Evolutionary conservation across 2,329 filamentous ascomycete genomes (phyloP).

Genomic region (Acrocalymma vagum): DNA sequence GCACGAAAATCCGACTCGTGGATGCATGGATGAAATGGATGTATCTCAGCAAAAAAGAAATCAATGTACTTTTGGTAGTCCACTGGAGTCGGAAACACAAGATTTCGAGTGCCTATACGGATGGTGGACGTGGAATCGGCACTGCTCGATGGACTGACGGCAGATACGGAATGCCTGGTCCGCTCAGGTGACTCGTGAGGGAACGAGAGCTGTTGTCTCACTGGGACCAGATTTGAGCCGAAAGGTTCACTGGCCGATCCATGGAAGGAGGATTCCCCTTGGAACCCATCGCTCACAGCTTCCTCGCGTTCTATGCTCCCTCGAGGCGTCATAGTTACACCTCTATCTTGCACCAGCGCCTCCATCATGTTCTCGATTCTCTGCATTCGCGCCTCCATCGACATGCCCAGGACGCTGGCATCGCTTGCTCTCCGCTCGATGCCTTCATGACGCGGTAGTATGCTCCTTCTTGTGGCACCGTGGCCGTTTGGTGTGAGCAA

Average conservation of each 20-base stretch:
- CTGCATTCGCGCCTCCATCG: conserved; percentile 45
- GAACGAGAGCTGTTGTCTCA: conserved; percentile 22
- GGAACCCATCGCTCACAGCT: conserved; percentile 20
- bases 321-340: conserved; percentile 28
- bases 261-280: conserved; percentile 27
- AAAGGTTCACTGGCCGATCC: conserved; percentile 32
- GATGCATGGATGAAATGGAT: conserved; percentile 36
- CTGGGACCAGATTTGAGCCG: conserved; percentile 26
- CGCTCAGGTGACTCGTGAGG: conserved; percentile 16
- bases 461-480: conserved; percentile 20
- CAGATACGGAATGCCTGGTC: conserved; percentile 10
- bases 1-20: conserved; percentile 37
- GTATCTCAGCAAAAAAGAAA: conserved; percentile 38
- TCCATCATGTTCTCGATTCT: conserved; percentile 47
- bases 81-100: conserved; percentile 28
- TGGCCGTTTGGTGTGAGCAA: conserved; percentile 19
- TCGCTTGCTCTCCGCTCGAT: conserved; percentile 36
- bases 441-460: conserved; percentile 28
- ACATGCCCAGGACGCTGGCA: conserved; percentile 31
- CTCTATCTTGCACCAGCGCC: conserved; percentile 39
- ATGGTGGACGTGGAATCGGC: conserved; percentile 18
- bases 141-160: conserved; percentile 9
- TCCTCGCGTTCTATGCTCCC: conserved; percentile 39
- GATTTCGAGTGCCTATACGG: conserved; percentile 22
- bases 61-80: conserved; percentile 34